Percentiles rank a stretch among this genome's conserved stretches.
Evolutionary conservation across 257 asterid genomes (phyloP).

Genomic region (Leonotis leonurus): DNA sequence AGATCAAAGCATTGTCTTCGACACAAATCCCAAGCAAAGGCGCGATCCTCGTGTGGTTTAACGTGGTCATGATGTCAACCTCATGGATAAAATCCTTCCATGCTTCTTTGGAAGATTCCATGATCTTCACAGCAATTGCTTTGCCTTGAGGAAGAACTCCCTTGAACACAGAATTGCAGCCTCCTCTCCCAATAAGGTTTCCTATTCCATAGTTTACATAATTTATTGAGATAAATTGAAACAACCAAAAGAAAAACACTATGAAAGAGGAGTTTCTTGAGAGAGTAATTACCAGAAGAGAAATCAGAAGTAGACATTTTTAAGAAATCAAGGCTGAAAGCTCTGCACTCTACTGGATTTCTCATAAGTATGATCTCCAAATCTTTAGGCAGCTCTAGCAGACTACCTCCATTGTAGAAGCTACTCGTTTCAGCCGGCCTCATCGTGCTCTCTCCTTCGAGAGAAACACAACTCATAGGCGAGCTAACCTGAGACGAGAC

Average conservation of each 20-base stretch:
- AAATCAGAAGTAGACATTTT: constrained; percentile 52
- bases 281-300: constrained; percentile 44
- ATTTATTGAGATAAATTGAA: constrained; percentile 1
- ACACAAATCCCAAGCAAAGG: constrained; percentile 72
- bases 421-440: constrained; percentile 12
- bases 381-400: constrained; percentile 38
- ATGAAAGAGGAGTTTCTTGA: background rate
- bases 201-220: constrained; percentile 27
- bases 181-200: constrained; percentile 75
- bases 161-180: constrained; percentile 69
- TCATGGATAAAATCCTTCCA: constrained; percentile 62
- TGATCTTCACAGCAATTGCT: constrained; percentile 63
- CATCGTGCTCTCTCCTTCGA: constrained; percentile 11
- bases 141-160: constrained; percentile 70
- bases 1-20: constrained; percentile 46
- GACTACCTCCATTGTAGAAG: constrained; percentile 5
- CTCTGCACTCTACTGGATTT: constrained; percentile 43
- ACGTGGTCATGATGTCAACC: constrained; percentile 68
- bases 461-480: constrained; percentile 20
- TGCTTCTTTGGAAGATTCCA: constrained; percentile 52
- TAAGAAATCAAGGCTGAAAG: constrained; percentile 48
- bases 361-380: constrained; percentile 38
- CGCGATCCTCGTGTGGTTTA: constrained; percentile 57
- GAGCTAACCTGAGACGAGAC: constrained; percentile 28
- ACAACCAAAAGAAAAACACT: background rate